phyloP scores from a whole-genome alignment of 2,329 filamentous ascomycete genomes.

The Drechslerella coelobrocha region DNA sequence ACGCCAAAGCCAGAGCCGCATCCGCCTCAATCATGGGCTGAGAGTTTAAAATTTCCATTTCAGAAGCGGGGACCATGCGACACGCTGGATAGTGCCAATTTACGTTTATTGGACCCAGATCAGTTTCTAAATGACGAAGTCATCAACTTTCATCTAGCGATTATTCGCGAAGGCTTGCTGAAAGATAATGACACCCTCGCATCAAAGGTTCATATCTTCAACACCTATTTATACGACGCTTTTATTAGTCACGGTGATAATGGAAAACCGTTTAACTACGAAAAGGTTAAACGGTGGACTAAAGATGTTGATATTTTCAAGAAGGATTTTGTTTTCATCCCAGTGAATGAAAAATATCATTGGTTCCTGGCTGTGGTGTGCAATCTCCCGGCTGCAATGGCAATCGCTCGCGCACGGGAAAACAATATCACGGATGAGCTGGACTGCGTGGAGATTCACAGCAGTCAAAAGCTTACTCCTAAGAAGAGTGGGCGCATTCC shows the following conservation, averaged over 20 bases:
- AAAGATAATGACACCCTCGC: conserved; percentile 65
- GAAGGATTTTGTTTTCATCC: conserved; percentile 88
- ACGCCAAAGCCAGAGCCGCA: conserved; percentile 24
- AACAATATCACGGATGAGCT: conserved; percentile 16
- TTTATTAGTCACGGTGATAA: conserved; percentile 62
- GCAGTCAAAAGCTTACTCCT: conserved; percentile 1
- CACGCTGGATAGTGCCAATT: conserved; percentile 73
- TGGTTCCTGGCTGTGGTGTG: conserved; percentile 97
- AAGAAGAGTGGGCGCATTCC: conserved; percentile 15
- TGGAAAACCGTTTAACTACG: conserved; percentile 69
- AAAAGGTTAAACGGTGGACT: conserved; percentile 86
- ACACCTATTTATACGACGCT: conserved; percentile 86
- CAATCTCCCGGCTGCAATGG: conserved; percentile 73
- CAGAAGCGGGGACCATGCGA: conserved; percentile 66
- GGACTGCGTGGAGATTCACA: conserved; percentile 7
- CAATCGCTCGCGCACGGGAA: conserved; percentile 18
- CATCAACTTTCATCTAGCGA: conserved; percentile 74
- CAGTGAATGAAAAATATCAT: conserved; percentile 82
- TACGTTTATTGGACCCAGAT: conserved; percentile 78
- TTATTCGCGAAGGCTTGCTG: conserved; percentile 68
- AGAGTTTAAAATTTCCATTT: conserved; percentile 49
- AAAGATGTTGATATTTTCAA: conserved; percentile 80
- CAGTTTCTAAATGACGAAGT: conserved; percentile 93
- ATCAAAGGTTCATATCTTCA: conserved; percentile 82
- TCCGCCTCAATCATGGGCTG: conserved; percentile 18